These are phyloP conservation scores for Ephemerocybe angulata DNA, from an alignment of 768 basidiomycete species.

Conservation along the genomic window DNA sequence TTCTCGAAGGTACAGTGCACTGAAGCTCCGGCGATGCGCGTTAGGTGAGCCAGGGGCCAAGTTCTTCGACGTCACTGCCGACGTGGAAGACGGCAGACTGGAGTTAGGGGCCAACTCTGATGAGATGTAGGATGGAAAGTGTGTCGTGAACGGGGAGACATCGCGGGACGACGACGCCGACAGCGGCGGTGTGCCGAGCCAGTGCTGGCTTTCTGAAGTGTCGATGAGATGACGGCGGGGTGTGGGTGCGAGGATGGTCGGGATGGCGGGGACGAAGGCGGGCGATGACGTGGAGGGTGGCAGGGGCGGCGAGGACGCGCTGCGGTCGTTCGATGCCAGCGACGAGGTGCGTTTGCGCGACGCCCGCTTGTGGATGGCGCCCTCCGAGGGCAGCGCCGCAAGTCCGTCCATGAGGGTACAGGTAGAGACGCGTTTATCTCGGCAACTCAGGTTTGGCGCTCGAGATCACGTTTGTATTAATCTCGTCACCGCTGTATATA, in stretches of 20 bases:
- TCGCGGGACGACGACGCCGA: conserved; percentile 48
- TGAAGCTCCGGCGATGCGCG: conserved; percentile 35
- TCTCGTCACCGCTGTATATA: no score
- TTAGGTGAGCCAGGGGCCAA: conserved; percentile 10
- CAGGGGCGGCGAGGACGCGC: background rate
- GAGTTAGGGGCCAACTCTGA: no score
- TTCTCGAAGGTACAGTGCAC: conserved; percentile 35
- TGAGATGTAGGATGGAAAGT: background rate
- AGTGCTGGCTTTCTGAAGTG: conserved; percentile 53
- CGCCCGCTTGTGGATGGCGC: background rate
- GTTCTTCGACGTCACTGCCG: background rate
- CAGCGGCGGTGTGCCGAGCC: conserved; percentile 46
- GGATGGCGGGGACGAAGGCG: background rate
- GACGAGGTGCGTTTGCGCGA: conserved; percentile 1
- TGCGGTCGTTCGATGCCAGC: background rate
- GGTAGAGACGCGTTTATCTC: conserved; percentile 7
- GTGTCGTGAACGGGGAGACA: conserved; percentile 39
- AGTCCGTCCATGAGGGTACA: conserved; percentile 4
- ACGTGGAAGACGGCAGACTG: background rate
- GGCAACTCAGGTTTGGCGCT: conserved; percentile 7
- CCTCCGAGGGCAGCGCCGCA: conserved; percentile 4
- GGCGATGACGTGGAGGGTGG: background rate
- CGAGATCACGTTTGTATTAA: no score
- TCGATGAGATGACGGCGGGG: conserved; percentile 67
- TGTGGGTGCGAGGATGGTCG: conserved; percentile 53